Evolutionary conservation across 352 stramenopile species (phyloP).

Genomic region (Phytophthora cactorum): DNA sequence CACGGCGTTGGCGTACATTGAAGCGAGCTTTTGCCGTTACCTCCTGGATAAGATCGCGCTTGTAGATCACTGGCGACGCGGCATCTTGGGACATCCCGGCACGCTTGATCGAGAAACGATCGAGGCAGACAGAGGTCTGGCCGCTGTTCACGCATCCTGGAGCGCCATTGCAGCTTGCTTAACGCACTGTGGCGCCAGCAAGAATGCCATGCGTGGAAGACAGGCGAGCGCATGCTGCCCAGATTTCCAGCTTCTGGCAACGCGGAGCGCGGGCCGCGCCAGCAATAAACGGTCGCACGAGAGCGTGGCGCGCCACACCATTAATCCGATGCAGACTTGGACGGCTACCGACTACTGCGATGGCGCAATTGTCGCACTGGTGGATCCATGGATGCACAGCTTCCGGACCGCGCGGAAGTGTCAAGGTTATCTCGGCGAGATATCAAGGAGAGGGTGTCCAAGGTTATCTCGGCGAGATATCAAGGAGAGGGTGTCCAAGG

Average conservation of each 20-base stretch:
- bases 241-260: background rate
- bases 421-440: too few species aligned
- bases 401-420: too few species aligned
- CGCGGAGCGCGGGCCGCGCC: too few species aligned
- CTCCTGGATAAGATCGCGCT: constrained; percentile 20
- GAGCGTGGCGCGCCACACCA: too few species aligned
- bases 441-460: too few species aligned
- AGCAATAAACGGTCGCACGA: too few species aligned
- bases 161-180: constrained; percentile 1
- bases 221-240: constrained; percentile 2
- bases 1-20: background rate
- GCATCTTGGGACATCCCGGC: constrained; percentile 2
- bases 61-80: background rate
- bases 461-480: too few species aligned
- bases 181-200: constrained; percentile 8
- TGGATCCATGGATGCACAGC: too few species aligned
- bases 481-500: too few species aligned
- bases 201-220: constrained; percentile 18
- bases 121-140: background rate
- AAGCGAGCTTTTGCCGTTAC: constrained; percentile 19
- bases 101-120: constrained; percentile 20
- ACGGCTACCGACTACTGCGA: too few species aligned
- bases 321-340: too few species aligned
- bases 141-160: background rate
- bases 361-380: background rate